These are phyloP conservation scores for Trypanosoma avium DNA, from an alignment of 208 protist species.

Conservation along the genomic window DNA sequence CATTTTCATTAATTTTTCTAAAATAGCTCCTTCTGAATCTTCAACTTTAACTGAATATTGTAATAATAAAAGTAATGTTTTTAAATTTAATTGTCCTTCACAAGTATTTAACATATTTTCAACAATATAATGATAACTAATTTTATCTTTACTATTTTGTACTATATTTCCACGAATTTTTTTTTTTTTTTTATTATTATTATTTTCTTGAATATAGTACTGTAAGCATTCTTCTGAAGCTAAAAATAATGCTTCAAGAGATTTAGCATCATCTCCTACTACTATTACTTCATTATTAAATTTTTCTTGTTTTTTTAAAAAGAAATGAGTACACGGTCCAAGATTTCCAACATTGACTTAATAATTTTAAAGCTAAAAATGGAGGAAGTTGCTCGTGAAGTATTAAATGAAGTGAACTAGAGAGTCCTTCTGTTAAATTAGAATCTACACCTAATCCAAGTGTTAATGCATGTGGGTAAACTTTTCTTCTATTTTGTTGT, in stretches of 20 bases:
- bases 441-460: conserved; percentile 16
- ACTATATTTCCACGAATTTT: not conserved
- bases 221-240: conserved; percentile 13
- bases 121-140: conserved; percentile 28
- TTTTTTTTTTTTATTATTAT: not conserved
- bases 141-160: not conserved
- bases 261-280: not conserved
- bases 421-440: not conserved
- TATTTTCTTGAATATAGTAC: not conserved
- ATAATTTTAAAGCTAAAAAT: conserved; percentile 14
- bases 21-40: conserved; percentile 23
- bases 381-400: conserved; percentile 16
- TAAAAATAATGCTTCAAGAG: conserved; percentile 2
- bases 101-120: conserved; percentile 15
- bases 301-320: too few species aligned
- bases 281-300: too few species aligned
- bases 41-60: conserved; percentile 20
- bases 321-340: too few species aligned
- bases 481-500: too few species aligned
- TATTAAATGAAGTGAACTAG: not conserved
- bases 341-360: conserved; percentile 20
- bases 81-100: not conserved
- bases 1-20: conserved; percentile 19
- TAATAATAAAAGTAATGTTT: conserved; percentile 12
- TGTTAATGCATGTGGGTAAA: not conserved